Evolutionary conservation across 371 early-diverging fungal genomes (phyloP), one percentile per base, ranked within the genome.

Genomic region (Sporodiniella umbellata): DNA sequence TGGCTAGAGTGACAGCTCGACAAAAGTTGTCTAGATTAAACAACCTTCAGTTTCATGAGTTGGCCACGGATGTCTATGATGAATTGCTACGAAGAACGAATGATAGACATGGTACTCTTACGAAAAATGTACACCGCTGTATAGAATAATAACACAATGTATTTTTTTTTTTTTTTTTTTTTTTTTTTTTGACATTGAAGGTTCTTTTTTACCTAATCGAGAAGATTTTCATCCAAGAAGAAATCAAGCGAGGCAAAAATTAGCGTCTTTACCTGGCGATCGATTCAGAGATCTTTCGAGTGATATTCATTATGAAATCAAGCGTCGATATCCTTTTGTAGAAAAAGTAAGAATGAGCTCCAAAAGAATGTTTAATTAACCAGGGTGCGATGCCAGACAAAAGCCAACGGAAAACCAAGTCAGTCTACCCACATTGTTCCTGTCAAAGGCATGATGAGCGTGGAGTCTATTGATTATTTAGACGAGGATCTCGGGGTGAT

Each of bases 231-330:
- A 95, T 62, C 94, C 92, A 10, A 94, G 95, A 70, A 84, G 96
- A 40, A 98, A 98, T 73, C 96, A 96, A 64, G 98, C 96, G 1
- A 82, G 98, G 24, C 95, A 96, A 61, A 98, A 98, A 64, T 79
- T 98, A 7, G 94, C 96, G n/a, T n/a, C n/a, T n/a, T 95, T 95
- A 1, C 75, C 96, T 3, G 87, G 92, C 6, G 78, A 66, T 45
- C 65, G 94, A 39, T 98, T 96, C 72, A 88, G 88, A 56, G 95
- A 95, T 67, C 75, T 97, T 19, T 93, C 93, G 0, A 87, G 86
- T 53, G 95, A 97, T 67, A 91, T 97, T 10, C 89, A 87, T 64
- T 86, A 79, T 60, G 95, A 95, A 70, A 63, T 95, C 21, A 81
- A 79, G 38, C 66, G 86, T 26, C 73, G 91, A 53, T 92, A 83